Evolutionary conservation across 305 asterid species (phyloP), one percentile per base, ranked within the genome.

Genomic region (Plantago lanceolata): DNA sequence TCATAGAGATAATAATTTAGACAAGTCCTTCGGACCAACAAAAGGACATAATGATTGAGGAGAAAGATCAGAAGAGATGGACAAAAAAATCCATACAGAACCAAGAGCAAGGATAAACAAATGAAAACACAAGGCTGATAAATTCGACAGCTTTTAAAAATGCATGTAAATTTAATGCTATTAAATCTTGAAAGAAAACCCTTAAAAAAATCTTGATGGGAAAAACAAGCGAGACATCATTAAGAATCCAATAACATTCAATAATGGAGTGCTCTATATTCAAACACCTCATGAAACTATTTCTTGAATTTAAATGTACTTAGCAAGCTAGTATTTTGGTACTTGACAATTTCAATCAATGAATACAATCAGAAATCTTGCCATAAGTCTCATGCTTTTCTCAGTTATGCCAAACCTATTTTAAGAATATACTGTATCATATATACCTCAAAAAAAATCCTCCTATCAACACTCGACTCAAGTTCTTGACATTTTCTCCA

Each of bases 371-470:
- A 45, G 63, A 65, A 16, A 68, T 68, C 76, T 53, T 15, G 20
- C 12, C 28, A 29, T 19, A 28, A 45, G 55, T 47, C 66, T 63
- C 50, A 63, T 45, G 35, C 50, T 20, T 59, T 48, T 58, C 64
- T 57, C 55, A 48, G 68, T 59, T 35, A 59, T 63, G 68, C 35
- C 59, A 44, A 63, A 58, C 68, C 48, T 67, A 37, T 19, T 48
- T 59, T 68, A 33, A 43, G 56, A n/a, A 48, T 9, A 78, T 24
- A 24, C 3, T 40, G 13, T 56, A 60, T 49, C 67, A 61, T 63
- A 71, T 82, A 68, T 68, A 85, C 99, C 99, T 88, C 76, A 94
- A 78, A 78, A 94, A 88, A n/a, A 91, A 71, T 54, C 96, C 96
- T 63, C 96, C 92, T 40, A 88, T 72, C 90, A 86, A 74, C 75